phyloP scores from a whole-genome alignment of 495 filamentous ascomycete species.

The Aspergillus hancockii region DNA sequence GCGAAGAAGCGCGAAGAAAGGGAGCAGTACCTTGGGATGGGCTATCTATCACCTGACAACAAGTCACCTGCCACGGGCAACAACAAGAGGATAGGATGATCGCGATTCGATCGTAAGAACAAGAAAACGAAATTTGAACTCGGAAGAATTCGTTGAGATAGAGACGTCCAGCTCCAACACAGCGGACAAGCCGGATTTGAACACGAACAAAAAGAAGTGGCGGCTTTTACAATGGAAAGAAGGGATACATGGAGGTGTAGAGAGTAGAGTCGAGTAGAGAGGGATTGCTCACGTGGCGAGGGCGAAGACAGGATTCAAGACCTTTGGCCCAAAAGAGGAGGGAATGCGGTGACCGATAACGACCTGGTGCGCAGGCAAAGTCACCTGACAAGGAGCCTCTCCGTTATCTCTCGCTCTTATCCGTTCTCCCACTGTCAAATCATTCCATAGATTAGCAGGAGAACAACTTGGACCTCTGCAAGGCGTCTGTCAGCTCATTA shows the following conservation, averaged over 20 bases:
- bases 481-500: not conserved
- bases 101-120: constrained; percentile 35
- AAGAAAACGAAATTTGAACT: constrained; percentile 25
- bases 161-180: constrained; percentile 8
- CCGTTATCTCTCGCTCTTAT: not conserved
- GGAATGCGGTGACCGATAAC: constrained; percentile 22
- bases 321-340: constrained; percentile 25
- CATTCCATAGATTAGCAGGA: not conserved
- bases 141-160: constrained; percentile 18
- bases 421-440: not conserved
- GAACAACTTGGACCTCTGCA: not conserved
- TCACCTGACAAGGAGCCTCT: constrained; percentile 38
- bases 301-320: constrained; percentile 18
- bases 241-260: constrained; percentile 34
- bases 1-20: constrained; percentile 10
- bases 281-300: constrained; percentile 50
- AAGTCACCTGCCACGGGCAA: constrained; percentile 54
- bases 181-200: constrained; percentile 20
- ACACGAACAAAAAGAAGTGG: constrained; percentile 25
- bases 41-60: constrained; percentile 54
- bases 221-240: constrained; percentile 33
- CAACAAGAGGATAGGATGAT: constrained; percentile 43
- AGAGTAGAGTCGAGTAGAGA: constrained; percentile 39
- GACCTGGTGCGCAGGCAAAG: constrained; percentile 29
- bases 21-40: constrained; percentile 48